Base-by-base conservation (phyloP, 1,284 basidiomycete species). In the Rhodotorula sp. region DNA sequence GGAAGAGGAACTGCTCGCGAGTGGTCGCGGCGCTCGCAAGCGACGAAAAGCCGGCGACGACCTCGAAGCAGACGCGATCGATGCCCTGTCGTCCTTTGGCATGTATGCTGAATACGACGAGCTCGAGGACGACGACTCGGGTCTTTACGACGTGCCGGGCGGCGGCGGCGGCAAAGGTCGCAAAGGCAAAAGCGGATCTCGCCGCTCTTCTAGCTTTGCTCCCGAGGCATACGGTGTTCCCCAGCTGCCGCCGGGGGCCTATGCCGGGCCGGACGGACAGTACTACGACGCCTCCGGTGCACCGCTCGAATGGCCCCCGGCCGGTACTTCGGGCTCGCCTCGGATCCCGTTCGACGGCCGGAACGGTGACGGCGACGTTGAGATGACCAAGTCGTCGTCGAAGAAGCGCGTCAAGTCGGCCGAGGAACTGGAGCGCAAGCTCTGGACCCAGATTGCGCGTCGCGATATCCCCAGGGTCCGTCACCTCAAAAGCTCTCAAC, bases 361-460 rank as follows among this genome's bases (percentile, higher is more conserved):
- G 26, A 53, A 56, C 6, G 67, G 56, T 6, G 51, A 42, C 17
- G 26, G 5, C 20, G 56, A 30, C 29, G 42, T 48, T 8, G 54
- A 61, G 20, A 20, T 45, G 17, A 45, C 37, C 57, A 55, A 60
- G 49, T 5, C 37, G 29, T 17, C 44, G 26, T 59, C 65, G 51
- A 67, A 61, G 69, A 68, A 68, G 51, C 53, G 30, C 20, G 37
- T 51, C 24, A 60, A 55, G 30, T 30, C 60, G 29, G 37, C 66
- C 33, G 74, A 70, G 37, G 75, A 74, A 18, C 66, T 74, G 26
- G 73, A 76, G 64, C 51, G 42, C 20, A 66, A 63, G 53, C 57
- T 78, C 10, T 78, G 77, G 77, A 66, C 67, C 14, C 75, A 77
- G 45, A 74, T 78, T n/a, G 77, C 77, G 6, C 69, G 67, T 33